phyloP scores from a whole-genome alignment of 495 filamentous ascomycete species.

The Penicillium verhagenii region DNA sequence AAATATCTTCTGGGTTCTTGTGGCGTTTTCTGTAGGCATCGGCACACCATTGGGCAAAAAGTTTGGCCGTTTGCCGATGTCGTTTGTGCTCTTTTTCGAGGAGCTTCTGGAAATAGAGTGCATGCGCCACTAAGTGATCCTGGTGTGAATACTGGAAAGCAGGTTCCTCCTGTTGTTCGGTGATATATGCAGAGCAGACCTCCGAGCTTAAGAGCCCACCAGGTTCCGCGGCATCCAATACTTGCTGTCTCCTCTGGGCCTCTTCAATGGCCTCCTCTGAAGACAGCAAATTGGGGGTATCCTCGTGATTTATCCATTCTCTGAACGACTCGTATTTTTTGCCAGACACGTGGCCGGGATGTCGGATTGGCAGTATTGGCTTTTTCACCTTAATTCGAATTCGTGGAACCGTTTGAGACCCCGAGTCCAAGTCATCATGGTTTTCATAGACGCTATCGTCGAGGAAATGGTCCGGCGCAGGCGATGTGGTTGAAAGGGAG shows the following conservation, averaged over 20 bases:
- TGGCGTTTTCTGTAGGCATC: conserved; percentile 47
- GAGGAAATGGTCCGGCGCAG: conserved; percentile 1
- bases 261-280: conserved; percentile 57
- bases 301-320: conserved; percentile 56
- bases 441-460: conserved; percentile 13
- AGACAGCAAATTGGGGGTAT: conserved; percentile 36
- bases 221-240: conserved; percentile 68
- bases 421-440: conserved; percentile 21
- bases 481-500: conserved; percentile 26
- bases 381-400: conserved; percentile 54
- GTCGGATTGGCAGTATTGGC: conserved; percentile 49
- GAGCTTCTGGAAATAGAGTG: conserved; percentile 73
- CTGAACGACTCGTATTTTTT: conserved; percentile 51
- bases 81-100: conserved; percentile 72
- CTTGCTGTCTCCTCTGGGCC: conserved; percentile 49
- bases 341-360: conserved; percentile 50
- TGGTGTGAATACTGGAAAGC: conserved; percentile 76
- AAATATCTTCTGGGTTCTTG: conserved; percentile 45
- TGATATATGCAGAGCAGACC: conserved; percentile 71
- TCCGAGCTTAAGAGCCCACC: conserved; percentile 72
- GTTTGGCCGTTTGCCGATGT: conserved; percentile 54
- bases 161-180: conserved; percentile 71
- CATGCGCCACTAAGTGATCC: conserved; percentile 82
- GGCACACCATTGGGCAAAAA: conserved; percentile 47
- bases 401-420: conserved; percentile 35